These are phyloP conservation scores for Grifola frondosa DNA, from an alignment of 1,284 basidiomycete genomes.

Conservation along the genomic window DNA sequence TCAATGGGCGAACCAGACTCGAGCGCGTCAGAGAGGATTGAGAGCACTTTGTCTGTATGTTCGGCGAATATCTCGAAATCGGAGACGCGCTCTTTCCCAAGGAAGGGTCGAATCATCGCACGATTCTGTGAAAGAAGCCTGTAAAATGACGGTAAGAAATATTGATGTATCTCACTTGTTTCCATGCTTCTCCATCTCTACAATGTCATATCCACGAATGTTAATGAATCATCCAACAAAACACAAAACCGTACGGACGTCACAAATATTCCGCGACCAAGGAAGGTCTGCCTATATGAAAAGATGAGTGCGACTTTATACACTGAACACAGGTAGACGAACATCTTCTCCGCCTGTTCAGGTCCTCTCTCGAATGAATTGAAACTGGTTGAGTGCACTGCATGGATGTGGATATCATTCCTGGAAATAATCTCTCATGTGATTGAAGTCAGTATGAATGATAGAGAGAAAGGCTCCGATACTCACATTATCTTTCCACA, in stretches of 20 bases:
- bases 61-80: constrained; percentile 9
- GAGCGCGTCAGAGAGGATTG: constrained; percentile 1
- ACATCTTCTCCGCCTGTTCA: constrained; percentile 60
- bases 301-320: neutral
- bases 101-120: constrained; percentile 11
- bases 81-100: constrained; percentile 9
- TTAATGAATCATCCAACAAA: neutral
- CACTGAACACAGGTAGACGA: constrained; percentile 23
- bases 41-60: constrained; percentile 2
- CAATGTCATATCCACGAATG: neutral
- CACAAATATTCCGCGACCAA: constrained; percentile 6
- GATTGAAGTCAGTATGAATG: neutral
- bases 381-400: constrained; percentile 5
- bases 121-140: constrained; percentile 2
- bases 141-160: neutral
- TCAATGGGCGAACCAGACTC: constrained; percentile 6
- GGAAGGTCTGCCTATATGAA: constrained; percentile 47
- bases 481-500: constrained; percentile 62
- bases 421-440: constrained; percentile 4
- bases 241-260: neutral
- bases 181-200: constrained; percentile 5
- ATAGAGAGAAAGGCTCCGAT: neutral
- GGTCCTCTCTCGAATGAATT: constrained; percentile 54
- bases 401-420: constrained; percentile 6
- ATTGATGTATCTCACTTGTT: constrained; percentile 4